These are phyloP conservation scores for Anisodus tanguticus DNA, from an alignment of 257 asterid genomes.

Conservation along the genomic window DNA sequence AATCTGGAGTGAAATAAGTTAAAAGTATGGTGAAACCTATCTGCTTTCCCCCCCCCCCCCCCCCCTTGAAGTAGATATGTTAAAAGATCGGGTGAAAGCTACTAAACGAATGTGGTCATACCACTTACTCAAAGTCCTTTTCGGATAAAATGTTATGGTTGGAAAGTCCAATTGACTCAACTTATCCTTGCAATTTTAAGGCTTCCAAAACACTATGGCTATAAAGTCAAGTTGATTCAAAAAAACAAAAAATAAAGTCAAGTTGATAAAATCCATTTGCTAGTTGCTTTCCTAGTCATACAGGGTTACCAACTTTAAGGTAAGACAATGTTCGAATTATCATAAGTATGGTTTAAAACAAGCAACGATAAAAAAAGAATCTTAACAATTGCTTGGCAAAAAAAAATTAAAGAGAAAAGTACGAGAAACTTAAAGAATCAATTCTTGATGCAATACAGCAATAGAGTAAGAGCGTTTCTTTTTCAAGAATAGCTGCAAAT, in stretches of 20 bases:
- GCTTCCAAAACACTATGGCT: background rate
- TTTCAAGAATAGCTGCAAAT: background rate
- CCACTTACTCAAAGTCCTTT: background rate
- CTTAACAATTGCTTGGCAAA: background rate
- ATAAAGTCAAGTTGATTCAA: background rate
- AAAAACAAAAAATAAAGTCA: background rate
- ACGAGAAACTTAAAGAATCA: background rate
- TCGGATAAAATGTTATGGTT: conserved; percentile 13
- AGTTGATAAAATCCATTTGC: conserved; percentile 20
- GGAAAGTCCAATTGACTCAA: conserved; percentile 26
- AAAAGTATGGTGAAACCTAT: no score
- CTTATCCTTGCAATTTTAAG: background rate
- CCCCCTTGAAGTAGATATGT: background rate
- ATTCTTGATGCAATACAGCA: background rate
- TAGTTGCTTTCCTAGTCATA: conserved; percentile 22
- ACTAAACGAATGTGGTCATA: background rate
- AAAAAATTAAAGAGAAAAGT: background rate
- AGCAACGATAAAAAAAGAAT: background rate
- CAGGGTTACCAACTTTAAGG: background rate
- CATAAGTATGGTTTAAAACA: background rate
- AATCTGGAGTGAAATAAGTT: no score
- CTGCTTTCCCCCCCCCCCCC: background rate
- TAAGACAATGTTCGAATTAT: background rate
- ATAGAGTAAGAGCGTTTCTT: no score
- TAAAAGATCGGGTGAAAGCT: background rate